phyloP scores from a whole-genome alignment of 148 eudicot genomes.

The Rhododendron vialii region DNA sequence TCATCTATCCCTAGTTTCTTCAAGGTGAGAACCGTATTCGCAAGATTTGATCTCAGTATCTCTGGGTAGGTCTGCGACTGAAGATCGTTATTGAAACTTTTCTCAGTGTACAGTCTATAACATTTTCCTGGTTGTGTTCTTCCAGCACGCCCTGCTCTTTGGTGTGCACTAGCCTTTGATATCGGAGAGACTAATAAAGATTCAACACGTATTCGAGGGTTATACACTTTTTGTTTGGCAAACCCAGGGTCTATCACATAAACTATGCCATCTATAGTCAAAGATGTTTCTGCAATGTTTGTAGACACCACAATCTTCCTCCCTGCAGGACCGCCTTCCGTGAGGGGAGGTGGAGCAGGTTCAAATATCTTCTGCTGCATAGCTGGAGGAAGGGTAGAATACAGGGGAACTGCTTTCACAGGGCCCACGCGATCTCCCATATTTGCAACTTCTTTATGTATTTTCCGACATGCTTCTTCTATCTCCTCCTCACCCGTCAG shows the following conservation, averaged over 20 bases:
- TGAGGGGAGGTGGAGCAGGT: slow-evolving; percentile 33
- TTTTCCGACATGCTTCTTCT: slow-evolving; percentile 25
- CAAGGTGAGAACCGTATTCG: slow-evolving; percentile 76
- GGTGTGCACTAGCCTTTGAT: slow-evolving; percentile 78
- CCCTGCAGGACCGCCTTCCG: slow-evolving; percentile 71
- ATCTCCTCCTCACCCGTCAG: slow-evolving; percentile 35
- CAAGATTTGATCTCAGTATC: slow-evolving; percentile 79
- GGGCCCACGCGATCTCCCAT: slow-evolving; percentile 26
- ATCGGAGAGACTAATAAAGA: slow-evolving; percentile 73
- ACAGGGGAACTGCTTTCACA: slow-evolving; percentile 27
- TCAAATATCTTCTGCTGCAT: slow-evolving; percentile 35
- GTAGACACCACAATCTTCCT: slow-evolving; percentile 74
- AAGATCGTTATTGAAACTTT: slow-evolving; percentile 73
- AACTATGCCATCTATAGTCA: slow-evolving; percentile 75
- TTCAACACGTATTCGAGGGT: slow-evolving; percentile 73
- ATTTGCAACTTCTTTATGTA: slow-evolving; percentile 23
- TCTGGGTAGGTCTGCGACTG: slow-evolving; percentile 90
- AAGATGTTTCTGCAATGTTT: slow-evolving; percentile 72
- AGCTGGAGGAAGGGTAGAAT: slow-evolving; percentile 30
- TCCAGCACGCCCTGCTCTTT: slow-evolving; percentile 82
- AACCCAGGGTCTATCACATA: slow-evolving; percentile 74
- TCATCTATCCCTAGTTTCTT: slow-evolving; percentile 95
- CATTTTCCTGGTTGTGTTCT: slow-evolving; percentile 80
- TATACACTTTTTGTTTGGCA: slow-evolving; percentile 67
- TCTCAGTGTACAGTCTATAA: slow-evolving; percentile 69